phyloP scores from a whole-genome alignment of 352 stramenopile species.

The Saprolegnia diclina region DNA sequence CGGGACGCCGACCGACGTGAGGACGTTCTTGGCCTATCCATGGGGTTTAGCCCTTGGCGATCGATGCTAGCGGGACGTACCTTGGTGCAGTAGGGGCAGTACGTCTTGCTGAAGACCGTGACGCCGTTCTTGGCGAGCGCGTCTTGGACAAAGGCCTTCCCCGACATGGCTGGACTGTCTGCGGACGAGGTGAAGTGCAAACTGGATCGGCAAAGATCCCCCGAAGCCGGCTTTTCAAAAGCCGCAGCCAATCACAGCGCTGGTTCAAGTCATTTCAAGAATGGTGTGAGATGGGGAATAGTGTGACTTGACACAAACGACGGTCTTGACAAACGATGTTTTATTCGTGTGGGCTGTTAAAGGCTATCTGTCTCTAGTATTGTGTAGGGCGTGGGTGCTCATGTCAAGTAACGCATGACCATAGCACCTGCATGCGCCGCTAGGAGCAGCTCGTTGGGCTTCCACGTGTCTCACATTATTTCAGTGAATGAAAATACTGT shows the following conservation, averaged over 20 bases:
- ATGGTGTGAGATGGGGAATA: too few species aligned
- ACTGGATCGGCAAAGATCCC: too few species aligned
- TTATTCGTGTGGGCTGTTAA: too few species aligned
- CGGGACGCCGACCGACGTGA: slow-evolving; percentile 53
- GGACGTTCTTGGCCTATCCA: slow-evolving; percentile 74
- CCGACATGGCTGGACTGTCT: neutral
- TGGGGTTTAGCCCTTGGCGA: neutral
- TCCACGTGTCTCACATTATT: too few species aligned
- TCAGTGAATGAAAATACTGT: neutral
- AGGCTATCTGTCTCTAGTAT: too few species aligned
- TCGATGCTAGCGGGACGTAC: slow-evolving; percentile 28
- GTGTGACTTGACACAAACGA: too few species aligned
- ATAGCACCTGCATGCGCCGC: too few species aligned
- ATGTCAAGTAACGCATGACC: too few species aligned
- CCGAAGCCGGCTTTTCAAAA: too few species aligned
- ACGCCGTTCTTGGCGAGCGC: slow-evolving; percentile 45
- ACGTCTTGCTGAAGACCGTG: slow-evolving; percentile 90
- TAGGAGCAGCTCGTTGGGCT: too few species aligned
- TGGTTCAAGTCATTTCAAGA: neutral
- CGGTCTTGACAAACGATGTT: too few species aligned
- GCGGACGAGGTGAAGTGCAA: neutral
- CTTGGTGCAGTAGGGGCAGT: slow-evolving; percentile 90
- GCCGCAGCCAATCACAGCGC: neutral
- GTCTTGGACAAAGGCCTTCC: slow-evolving; percentile 47
- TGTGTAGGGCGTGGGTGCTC: too few species aligned